phyloP scores from a whole-genome alignment of 2,329 filamentous ascomycete genomes.

The Ophiostoma populinum region DNA sequence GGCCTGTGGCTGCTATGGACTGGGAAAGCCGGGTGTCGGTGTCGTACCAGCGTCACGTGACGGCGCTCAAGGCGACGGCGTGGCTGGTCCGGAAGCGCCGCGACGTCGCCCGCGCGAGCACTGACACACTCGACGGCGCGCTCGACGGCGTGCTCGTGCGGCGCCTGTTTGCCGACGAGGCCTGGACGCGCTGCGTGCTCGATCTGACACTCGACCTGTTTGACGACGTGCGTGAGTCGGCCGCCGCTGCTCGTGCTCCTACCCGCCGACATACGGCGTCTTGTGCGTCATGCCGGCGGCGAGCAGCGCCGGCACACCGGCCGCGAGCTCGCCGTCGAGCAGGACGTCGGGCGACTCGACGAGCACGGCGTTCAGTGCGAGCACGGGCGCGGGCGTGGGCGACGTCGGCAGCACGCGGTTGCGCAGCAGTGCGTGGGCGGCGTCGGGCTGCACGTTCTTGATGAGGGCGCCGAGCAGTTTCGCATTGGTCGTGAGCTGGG shows the following conservation, averaged over 20 bases:
- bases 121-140: slow-evolving; percentile 15
- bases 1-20: no score
- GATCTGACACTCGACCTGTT: slow-evolving; percentile 81
- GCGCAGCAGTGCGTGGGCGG: slow-evolving; percentile 40
- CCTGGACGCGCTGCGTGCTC: slow-evolving; percentile 46
- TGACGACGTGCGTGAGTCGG: slow-evolving; percentile 63
- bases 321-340: slow-evolving; percentile 44
- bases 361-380: slow-evolving; percentile 78
- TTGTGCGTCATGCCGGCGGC: slow-evolving; percentile 63
- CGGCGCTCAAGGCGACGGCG: slow-evolving; percentile 53
- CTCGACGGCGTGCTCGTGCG: slow-evolving; percentile 11
- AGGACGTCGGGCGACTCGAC: slow-evolving; percentile 61
- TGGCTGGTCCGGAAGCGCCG: slow-evolving; percentile 53
- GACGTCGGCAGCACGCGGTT: slow-evolving; percentile 64
- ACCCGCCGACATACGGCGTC: slow-evolving; percentile 50
- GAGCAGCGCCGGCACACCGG: slow-evolving; percentile 62
- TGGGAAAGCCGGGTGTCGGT: no score
- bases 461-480: slow-evolving; percentile 79
- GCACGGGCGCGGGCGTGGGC: slow-evolving; percentile 59
- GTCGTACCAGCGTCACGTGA: slow-evolving; percentile 81
- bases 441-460: slow-evolving; percentile 63
- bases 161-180: slow-evolving; percentile 22
- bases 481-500: slow-evolving; percentile 82
- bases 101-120: slow-evolving; percentile 24
- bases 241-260: slow-evolving; percentile 35